Percentiles rank a stretch among this genome's conserved stretches.
phyloP scores from a whole-genome alignment of 2,329 filamentous ascomycete species.

The Zymoseptoria tritici region DNA sequence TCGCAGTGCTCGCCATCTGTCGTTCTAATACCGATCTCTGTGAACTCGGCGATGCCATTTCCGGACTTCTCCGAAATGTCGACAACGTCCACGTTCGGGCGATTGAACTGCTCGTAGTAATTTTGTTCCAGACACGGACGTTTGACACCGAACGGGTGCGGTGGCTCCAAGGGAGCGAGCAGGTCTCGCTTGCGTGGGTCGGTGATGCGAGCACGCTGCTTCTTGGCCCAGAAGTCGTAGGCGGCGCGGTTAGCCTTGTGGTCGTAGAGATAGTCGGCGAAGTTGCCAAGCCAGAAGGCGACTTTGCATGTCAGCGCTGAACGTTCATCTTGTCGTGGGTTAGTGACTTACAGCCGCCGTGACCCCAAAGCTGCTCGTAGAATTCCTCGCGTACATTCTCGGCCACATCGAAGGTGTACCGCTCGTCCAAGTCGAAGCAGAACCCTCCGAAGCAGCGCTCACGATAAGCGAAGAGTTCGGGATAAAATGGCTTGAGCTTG shows the following conservation, averaged over 20 bases:
- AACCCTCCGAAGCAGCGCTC: conserved; percentile 54
- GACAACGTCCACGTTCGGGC: conserved; percentile 35
- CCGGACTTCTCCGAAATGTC: conserved; percentile 23
- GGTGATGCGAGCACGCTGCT: conserved; percentile 43
- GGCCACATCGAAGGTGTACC: conserved; percentile 43
- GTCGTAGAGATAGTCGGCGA: conserved; percentile 8
- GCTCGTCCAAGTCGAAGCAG: conserved; percentile 47
- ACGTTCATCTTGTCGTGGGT: too few relatives aligned
- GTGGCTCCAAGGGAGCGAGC: conserved; percentile 43
- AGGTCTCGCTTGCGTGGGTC: conserved; percentile 46
- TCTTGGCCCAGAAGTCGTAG: conserved; percentile 51
- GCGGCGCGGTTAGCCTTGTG: conserved; percentile 13
- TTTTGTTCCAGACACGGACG: conserved; percentile 37
- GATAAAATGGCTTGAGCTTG: conserved; percentile 34
- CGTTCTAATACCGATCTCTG: conserved; percentile 22
- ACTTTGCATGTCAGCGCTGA: background rate
- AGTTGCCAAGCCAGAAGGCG: conserved; percentile 14
- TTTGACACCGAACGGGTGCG: conserved; percentile 43
- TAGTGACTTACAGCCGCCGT: conserved; percentile 13
- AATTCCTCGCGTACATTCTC: conserved; percentile 36
- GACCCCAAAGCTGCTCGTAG: conserved; percentile 14
- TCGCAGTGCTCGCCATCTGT: conserved; percentile 25
- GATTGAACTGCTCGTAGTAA: conserved; percentile 40
- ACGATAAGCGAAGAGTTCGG: conserved; percentile 45
- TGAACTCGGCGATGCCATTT: conserved; percentile 11